A percentile compares a stretch with the other conserved stretches of the same genome.
These are phyloP conservation scores for Trichoderma guizhouense DNA, from an alignment of 2,329 filamentous ascomycete species.

Conservation along the genomic window DNA sequence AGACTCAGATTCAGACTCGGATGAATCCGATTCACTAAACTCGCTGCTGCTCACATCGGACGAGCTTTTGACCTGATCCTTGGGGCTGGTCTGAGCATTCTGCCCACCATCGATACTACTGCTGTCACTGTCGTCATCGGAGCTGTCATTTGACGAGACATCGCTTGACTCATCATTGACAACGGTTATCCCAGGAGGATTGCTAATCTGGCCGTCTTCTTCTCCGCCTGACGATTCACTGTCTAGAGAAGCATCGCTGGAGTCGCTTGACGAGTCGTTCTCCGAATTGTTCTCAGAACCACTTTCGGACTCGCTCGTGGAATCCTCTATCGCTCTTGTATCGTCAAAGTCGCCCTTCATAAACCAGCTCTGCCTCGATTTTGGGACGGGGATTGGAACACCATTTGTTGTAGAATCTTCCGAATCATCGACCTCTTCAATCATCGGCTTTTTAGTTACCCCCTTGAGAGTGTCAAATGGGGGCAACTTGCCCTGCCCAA, in stretches of 20 bases:
- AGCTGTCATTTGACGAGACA: not conserved
- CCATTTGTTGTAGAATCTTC: not conserved
- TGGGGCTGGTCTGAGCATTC: not conserved
- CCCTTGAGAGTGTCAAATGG: not conserved
- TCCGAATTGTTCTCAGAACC: not conserved
- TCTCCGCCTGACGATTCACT: not conserved
- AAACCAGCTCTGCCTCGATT: not conserved
- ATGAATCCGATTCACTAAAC: constrained; percentile 23
- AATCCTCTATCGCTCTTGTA: not conserved
- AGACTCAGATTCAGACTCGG: constrained; percentile 23
- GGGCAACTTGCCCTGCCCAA: not conserved
- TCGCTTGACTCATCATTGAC: not conserved
- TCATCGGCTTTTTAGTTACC: constrained; percentile 27
- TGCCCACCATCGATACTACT: not conserved
- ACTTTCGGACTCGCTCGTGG: not conserved
- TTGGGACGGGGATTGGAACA: not conserved
- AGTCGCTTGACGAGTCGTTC: constrained; percentile 14
- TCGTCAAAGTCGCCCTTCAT: not conserved
- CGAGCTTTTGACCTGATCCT: not conserved
- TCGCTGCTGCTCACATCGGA: not conserved
- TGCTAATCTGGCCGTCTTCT: not conserved
- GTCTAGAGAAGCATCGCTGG: constrained; percentile 15
- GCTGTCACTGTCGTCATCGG: constrained; percentile 18
- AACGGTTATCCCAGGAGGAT: not conserved
- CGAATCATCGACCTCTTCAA: constrained; percentile 23